Conservation (phyloP, 108 stramenopile genomes). For the Parietichytrium sp. region DNA sequence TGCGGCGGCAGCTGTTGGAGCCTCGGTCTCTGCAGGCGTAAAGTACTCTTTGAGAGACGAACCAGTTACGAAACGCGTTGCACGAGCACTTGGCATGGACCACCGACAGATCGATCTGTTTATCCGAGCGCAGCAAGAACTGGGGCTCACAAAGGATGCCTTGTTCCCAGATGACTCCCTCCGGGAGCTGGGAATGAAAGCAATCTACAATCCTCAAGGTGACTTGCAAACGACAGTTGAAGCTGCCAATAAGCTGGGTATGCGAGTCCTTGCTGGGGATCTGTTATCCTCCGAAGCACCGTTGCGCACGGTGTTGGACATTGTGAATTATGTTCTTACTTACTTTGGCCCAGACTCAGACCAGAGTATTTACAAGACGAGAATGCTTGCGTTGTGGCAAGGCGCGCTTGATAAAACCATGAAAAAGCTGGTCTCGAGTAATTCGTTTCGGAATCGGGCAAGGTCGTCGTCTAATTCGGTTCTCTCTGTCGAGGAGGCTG, state of each 20-base stretch:
- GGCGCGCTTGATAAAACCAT: slow-evolving; percentile 22
- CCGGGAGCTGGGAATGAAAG: not conserved
- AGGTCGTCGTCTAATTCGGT: not conserved
- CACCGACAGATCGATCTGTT: not conserved
- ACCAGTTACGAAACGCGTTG: not conserved
- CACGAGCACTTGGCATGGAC: slow-evolving; percentile 5
- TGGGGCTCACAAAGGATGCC: not conserved
- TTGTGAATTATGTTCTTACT: slow-evolving; percentile 6
- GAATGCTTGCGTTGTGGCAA: slow-evolving; percentile 10
- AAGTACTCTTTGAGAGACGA: not conserved
- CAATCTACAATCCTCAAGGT: not conserved
- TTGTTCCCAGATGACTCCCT: slow-evolving; percentile 17
- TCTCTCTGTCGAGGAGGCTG: not conserved
- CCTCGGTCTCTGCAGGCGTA: not conserved
- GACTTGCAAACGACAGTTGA: not conserved
- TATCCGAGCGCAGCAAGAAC: slow-evolving; percentile 21
- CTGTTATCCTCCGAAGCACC: not conserved
- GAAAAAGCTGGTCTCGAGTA: not conserved
- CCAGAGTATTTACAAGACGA: not conserved
- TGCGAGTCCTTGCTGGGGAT: not conserved
- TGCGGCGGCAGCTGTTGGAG: not conserved
- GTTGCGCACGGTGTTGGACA: not conserved
- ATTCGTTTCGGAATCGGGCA: not conserved
- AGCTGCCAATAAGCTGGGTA: not conserved
- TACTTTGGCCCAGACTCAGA: not conserved